Conservation (phyloP, 306 rosid species). For the Albizia julibrissin region DNA sequence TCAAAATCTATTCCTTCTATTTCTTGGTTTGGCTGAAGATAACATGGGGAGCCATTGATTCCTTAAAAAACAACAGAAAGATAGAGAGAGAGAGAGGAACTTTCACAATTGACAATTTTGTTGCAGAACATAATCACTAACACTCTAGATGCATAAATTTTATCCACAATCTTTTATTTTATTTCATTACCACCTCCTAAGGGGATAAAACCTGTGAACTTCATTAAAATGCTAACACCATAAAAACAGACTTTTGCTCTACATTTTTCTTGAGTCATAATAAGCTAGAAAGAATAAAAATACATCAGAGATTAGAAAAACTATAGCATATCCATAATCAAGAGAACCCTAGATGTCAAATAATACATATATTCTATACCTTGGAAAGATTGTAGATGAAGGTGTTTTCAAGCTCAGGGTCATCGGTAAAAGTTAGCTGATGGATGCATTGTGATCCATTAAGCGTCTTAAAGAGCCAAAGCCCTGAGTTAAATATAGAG, state of each 20-base stretch:
- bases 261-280: not conserved
- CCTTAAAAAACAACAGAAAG: not conserved
- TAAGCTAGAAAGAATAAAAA: not conserved
- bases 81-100: not conserved
- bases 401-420: constrained; percentile 85
- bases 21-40: not conserved
- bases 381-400: constrained; percentile 91
- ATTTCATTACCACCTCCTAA: not conserved
- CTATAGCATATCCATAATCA: not conserved
- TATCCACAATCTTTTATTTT: not conserved
- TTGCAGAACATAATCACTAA: not conserved
- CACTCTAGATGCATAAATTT: not conserved
- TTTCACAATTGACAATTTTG: not conserved
- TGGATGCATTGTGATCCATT: constrained; percentile 91
- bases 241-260: not conserved
- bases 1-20: not conserved
- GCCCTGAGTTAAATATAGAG: constrained; percentile 91
- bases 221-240: not conserved
- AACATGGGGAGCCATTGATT: not conserved
- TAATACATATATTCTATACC: constrained; percentile 50
- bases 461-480: constrained; percentile 94
- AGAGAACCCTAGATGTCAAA: not conserved
- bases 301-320: not conserved
- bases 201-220: not conserved
- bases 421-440: constrained; percentile 93